These are phyloP conservation scores for Lasiodiplodia citricola DNA, from an alignment of 2,329 filamentous ascomycete species.

Conservation along the genomic window DNA sequence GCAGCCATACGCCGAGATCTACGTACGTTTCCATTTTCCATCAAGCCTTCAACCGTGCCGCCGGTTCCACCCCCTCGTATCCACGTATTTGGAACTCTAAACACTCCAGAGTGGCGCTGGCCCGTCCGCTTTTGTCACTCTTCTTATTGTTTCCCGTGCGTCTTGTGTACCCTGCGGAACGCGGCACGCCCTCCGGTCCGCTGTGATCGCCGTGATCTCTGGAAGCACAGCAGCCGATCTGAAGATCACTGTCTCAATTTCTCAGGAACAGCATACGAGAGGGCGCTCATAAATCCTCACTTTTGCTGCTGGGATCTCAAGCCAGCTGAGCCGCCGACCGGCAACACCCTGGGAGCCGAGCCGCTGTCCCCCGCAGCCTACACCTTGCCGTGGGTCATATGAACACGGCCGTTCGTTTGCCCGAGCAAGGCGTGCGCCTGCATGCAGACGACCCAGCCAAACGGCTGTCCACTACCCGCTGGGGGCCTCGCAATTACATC, in stretches of 20 bases:
- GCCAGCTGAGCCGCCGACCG: conserved; percentile 12
- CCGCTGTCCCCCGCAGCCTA: conserved; percentile 1
- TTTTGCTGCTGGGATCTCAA: neutral
- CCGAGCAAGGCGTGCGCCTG: neutral
- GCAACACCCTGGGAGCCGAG: conserved; percentile 18
- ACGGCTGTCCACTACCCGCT: conserved; percentile 10
- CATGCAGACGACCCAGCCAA: neutral
- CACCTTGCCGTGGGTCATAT: neutral
- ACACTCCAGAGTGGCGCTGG: neutral
- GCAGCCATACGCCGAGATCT: conserved; percentile 76
- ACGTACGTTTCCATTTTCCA: conserved; percentile 63
- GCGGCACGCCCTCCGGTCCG: neutral
- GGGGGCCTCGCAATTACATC: conserved; percentile 9
- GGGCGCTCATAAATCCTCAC: neutral
- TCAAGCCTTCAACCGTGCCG: conserved; percentile 27
- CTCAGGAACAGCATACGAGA: conserved; percentile 9
- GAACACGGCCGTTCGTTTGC: neutral
- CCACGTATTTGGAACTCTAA: conserved; percentile 15
- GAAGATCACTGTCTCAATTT: conserved; percentile 14
- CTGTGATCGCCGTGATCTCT: conserved; percentile 4
- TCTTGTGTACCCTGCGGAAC: conserved; percentile 6
- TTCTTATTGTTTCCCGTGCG: conserved; percentile 4
- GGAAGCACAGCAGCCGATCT: conserved; percentile 1
- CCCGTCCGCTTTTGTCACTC: neutral
- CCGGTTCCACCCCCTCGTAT: conserved; percentile 33